phyloP scores from a whole-genome alignment of 2,329 filamentous ascomycete genomes.

The Niveomyces coronatus region DNA sequence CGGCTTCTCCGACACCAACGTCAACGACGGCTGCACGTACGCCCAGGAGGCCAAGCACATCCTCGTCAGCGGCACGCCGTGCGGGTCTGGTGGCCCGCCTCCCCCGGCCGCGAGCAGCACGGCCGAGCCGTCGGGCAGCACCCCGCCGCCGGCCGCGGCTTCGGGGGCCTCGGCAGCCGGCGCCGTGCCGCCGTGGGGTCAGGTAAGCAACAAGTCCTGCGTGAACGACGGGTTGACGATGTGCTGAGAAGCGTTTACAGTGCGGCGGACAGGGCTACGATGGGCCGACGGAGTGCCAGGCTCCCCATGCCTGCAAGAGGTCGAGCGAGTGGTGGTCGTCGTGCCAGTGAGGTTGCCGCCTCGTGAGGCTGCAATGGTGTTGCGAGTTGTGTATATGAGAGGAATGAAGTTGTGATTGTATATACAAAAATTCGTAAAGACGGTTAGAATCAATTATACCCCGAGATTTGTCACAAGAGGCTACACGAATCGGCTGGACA shows the following conservation, averaged over 20 bases:
- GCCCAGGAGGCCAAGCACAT: slow-evolving; percentile 30
- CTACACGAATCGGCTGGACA: too few species aligned
- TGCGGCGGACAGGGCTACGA: slow-evolving; percentile 7
- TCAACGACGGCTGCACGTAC: slow-evolving; percentile 27
- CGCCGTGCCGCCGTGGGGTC: slow-evolving; percentile 8
- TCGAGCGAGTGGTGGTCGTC: slow-evolving; percentile 9
- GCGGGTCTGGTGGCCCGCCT: slow-evolving; percentile 6
- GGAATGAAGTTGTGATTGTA: too few species aligned
- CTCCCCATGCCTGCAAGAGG: slow-evolving; percentile 5
- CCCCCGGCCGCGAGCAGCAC: slow-evolving; percentile 5
- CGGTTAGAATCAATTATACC: too few species aligned
- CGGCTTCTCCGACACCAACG: slow-evolving; percentile 27
- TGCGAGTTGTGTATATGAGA: too few species aligned
- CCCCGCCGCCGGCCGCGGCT: slow-evolving; percentile 5
- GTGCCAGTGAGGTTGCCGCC: too few species aligned
- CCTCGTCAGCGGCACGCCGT: slow-evolving; percentile 13
- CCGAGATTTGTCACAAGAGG: too few species aligned
- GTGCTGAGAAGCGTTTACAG: slow-evolving; percentile 2
- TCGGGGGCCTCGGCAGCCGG: slow-evolving; percentile 2
- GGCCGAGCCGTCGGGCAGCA: not conserved
- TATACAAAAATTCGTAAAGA: too few species aligned
- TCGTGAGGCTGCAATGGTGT: too few species aligned
- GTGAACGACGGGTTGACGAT: not conserved
- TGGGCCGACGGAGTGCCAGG: slow-evolving; percentile 5
- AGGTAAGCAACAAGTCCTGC: slow-evolving; percentile 4